Conservation (phyloP, 2,329 filamentous ascomycete genomes). For the Trichophyton benhamiae region DNA sequence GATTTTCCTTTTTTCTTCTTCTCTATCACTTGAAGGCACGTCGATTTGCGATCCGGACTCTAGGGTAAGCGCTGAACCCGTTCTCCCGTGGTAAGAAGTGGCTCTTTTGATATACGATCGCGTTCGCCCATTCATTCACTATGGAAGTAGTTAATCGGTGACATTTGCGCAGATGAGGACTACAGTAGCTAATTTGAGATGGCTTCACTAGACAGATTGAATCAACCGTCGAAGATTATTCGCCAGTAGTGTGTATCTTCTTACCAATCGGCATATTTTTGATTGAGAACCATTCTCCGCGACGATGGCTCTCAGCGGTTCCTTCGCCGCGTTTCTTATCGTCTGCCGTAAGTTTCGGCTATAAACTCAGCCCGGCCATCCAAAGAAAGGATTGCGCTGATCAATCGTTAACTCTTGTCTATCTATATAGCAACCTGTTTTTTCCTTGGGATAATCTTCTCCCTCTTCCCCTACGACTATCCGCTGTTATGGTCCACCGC, state of each 20-base stretch:
- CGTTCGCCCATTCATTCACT: neutral
- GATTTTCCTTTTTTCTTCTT: neutral
- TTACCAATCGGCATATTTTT: neutral
- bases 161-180: neutral
- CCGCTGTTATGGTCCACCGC: conserved; percentile 36
- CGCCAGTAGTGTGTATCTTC: neutral
- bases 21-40: neutral
- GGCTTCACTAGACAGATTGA: neutral
- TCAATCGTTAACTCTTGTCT: neutral
- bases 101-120: neutral
- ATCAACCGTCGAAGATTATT: neutral
- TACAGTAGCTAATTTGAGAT: neutral
- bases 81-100: neutral
- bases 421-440: conserved; percentile 63
- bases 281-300: neutral
- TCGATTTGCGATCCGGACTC: neutral
- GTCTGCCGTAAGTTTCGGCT: conserved; percentile 62
- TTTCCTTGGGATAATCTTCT: conserved; percentile 97
- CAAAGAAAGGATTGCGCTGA: neutral
- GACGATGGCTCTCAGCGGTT: conserved; percentile 36
- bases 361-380: conserved; percentile 8
- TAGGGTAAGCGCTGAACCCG: neutral
- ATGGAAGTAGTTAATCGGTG: neutral
- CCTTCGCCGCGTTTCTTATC: conserved; percentile 95
- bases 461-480: conserved; percentile 76